Evolutionary conservation across 1,284 basidiomycete genomes (phyloP).

Genomic region (Rhizoctonia solani): DNA sequence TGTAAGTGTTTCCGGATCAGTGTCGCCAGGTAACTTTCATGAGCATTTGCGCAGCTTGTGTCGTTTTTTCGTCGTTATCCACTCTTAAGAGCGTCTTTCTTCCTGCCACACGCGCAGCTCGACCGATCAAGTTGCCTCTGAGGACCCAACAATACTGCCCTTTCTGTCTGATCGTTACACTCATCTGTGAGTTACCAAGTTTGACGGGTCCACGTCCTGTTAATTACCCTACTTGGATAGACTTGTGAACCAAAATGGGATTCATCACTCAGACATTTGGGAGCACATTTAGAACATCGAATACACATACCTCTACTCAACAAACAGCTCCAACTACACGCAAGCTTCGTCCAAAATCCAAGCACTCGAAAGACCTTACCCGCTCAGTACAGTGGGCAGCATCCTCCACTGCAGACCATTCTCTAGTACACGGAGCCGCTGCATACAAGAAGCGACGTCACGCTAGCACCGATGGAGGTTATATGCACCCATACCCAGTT

Average conservation of each 20-base stretch:
- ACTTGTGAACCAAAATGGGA: conserved; percentile 10
- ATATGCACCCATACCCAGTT: not conserved
- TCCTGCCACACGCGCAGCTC: too few species aligned
- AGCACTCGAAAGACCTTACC: not conserved
- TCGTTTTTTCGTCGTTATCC: too few species aligned
- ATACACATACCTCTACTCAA: not conserved
- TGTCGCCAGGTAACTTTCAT: conserved; percentile 17
- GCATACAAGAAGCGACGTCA: conserved; percentile 25
- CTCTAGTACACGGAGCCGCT: not conserved
- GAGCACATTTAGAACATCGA: conserved; percentile 15
- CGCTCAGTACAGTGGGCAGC: not conserved
- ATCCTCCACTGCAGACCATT: not conserved
- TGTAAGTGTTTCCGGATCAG: conserved; percentile 11
- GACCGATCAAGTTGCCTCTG: too few species aligned
- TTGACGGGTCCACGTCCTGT: not conserved
- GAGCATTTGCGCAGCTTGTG: not conserved
- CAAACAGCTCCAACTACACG: not conserved
- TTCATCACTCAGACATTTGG: conserved; percentile 28
- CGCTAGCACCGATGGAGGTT: not conserved
- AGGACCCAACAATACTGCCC: too few species aligned
- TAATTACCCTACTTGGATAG: conserved; percentile 11
- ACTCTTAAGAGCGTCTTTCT: too few species aligned
- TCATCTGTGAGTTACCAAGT: conserved; percentile 18
- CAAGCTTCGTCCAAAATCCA: conserved; percentile 14
- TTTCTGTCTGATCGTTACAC: conserved; percentile 4